Conservation (phyloP, 164 flowering plant species). For the Dillenia suffruticosa region DNA sequence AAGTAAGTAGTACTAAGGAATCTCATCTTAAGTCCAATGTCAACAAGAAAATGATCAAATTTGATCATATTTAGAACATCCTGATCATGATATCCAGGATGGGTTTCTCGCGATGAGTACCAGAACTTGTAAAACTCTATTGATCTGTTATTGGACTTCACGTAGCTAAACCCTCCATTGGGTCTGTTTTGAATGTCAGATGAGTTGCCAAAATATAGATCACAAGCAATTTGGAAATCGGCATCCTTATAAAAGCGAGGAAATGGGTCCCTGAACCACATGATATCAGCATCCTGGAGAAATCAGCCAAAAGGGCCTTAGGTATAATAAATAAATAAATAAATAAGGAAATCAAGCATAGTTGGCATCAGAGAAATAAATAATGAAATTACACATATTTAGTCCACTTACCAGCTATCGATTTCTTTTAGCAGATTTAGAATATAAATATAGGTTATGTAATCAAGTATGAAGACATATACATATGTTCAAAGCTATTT, state of each 20-base stretch:
- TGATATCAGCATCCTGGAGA: conserved; percentile 80
- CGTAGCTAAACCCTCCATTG: conserved; percentile 81
- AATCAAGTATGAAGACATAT: too few relatives aligned
- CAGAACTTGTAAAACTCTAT: conserved; percentile 74
- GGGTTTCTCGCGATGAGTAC: conserved; percentile 42
- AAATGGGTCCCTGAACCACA: conserved; percentile 87
- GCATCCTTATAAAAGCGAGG: conserved; percentile 51
- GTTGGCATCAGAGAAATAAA: too few relatives aligned
- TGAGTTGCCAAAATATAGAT: conserved; percentile 51
- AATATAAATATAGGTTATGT: too few relatives aligned
- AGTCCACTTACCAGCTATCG: too few relatives aligned
- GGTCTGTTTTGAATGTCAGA: conserved; percentile 45
- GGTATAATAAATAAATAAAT: too few relatives aligned
- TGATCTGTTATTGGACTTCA: conserved; percentile 60
- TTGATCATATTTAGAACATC: conserved; percentile 76
- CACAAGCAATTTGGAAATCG: conserved; percentile 90
- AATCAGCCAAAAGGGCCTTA: background rate
- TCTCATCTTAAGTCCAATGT: conserved; percentile 48
- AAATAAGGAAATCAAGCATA: too few relatives aligned
- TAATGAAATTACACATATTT: too few relatives aligned
- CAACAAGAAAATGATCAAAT: conserved; percentile 27
- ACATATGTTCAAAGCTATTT: too few relatives aligned
- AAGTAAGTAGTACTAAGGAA: conserved; percentile 69
- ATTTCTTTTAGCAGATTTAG: too few relatives aligned
- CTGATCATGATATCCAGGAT: conserved; percentile 70